Evolutionary conservation across 2,329 filamentous ascomycete genomes (phyloP).

Genomic region (Graphilbum ipis-grandicollis): DNA sequence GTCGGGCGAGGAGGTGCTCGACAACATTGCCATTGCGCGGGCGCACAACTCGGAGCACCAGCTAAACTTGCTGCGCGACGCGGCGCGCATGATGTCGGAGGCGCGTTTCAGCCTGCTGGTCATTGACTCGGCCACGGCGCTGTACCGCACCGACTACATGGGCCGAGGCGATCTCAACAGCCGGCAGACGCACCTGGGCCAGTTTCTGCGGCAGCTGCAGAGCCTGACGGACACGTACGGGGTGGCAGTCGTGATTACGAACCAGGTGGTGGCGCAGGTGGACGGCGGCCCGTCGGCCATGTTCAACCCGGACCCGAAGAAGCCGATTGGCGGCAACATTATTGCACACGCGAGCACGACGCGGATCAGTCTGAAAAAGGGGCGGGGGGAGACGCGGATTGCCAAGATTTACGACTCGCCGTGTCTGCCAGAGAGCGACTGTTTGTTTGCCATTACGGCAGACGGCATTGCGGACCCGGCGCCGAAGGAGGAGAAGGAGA

Average conservation of each 20-base stretch:
- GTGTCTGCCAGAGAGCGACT: slow-evolving; percentile 90
- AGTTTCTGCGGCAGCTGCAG: slow-evolving; percentile 75
- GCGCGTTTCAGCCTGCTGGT: slow-evolving; percentile 91
- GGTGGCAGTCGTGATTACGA: slow-evolving; percentile 95
- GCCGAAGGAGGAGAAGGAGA: slow-evolving; percentile 82
- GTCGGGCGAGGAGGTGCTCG: slow-evolving; percentile 89
- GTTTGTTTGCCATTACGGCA: slow-evolving; percentile 90
- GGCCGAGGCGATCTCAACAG: slow-evolving; percentile 95
- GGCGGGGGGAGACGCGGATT: slow-evolving; percentile 82
- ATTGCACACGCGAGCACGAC: slow-evolving; percentile 97
- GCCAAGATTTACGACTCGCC: slow-evolving; percentile 99
- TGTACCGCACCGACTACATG: slow-evolving; percentile 92
- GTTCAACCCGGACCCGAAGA: slow-evolving; percentile 99
- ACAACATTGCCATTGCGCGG: slow-evolving; percentile 94
- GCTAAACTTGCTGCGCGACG: slow-evolving; percentile 84
- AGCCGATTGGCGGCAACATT: slow-evolving; percentile 96
- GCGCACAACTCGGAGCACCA: slow-evolving; percentile 99
- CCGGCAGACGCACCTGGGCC: slow-evolving; percentile 73
- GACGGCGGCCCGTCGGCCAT: slow-evolving; percentile 91
- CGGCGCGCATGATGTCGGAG: slow-evolving; percentile 98
- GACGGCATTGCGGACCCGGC: slow-evolving; percentile 92
- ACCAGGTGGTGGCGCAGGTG: slow-evolving; percentile 96
- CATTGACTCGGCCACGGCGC: slow-evolving; percentile 86
- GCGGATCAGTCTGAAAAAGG: slow-evolving; percentile 86
- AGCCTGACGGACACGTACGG: slow-evolving; percentile 71